A percentile compares a stretch with the other conserved stretches of the same genome.
These are phyloP conservation scores for Peronospora destructor DNA, from an alignment of 352 stramenopile species.

Conservation along the genomic window DNA sequence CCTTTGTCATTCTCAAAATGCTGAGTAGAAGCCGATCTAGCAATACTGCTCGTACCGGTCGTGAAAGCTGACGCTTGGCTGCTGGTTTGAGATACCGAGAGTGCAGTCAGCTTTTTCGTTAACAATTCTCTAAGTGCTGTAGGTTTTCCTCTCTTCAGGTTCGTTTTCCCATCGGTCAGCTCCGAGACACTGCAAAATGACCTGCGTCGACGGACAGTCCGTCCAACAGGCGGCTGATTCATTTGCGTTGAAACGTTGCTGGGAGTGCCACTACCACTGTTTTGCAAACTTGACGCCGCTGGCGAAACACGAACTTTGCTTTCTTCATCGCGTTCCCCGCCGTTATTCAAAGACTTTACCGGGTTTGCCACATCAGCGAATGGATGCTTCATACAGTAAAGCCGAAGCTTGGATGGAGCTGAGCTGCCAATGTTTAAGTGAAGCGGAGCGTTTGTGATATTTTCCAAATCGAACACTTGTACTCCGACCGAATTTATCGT, in stretches of 20 bases:
- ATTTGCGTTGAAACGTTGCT: slow-evolving; percentile 23
- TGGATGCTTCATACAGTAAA: slow-evolving; percentile 62
- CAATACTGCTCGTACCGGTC: slow-evolving; percentile 9
- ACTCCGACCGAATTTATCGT: slow-evolving; percentile 79
- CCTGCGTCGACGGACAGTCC: slow-evolving; percentile 54
- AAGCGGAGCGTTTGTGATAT: slow-evolving; percentile 79
- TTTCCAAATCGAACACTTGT: slow-evolving; percentile 85
- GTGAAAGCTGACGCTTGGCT: slow-evolving; percentile 5
- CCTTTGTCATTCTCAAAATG: slow-evolving; percentile 23
- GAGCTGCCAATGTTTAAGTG: slow-evolving; percentile 76
- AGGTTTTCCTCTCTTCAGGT: slow-evolving; percentile 36
- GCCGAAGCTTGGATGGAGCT: slow-evolving; percentile 54
- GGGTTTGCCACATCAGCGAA: slow-evolving; percentile 26
- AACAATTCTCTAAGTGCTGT: slow-evolving; percentile 50
- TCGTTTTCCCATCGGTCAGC: slow-evolving; percentile 30
- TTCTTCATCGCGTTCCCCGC: slow-evolving; percentile 10
- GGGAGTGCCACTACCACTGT: slow-evolving; percentile 17
- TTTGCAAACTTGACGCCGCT: slow-evolving; percentile 24
- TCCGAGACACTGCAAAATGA: slow-evolving; percentile 73
- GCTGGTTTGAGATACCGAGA: slow-evolving; percentile 19
- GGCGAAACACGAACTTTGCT: slow-evolving; percentile 12
- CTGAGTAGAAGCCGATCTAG: slow-evolving; percentile 21
- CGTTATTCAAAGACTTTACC: slow-evolving; percentile 15
- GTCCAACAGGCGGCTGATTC: slow-evolving; percentile 16
- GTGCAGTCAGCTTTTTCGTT: slow-evolving; percentile 38